A percentile compares a stretch with the other conserved stretches of the same genome.
These are phyloP conservation scores for Choricystis sp. DNA, from an alignment of 139 green algal species.

Conservation along the genomic window DNA sequence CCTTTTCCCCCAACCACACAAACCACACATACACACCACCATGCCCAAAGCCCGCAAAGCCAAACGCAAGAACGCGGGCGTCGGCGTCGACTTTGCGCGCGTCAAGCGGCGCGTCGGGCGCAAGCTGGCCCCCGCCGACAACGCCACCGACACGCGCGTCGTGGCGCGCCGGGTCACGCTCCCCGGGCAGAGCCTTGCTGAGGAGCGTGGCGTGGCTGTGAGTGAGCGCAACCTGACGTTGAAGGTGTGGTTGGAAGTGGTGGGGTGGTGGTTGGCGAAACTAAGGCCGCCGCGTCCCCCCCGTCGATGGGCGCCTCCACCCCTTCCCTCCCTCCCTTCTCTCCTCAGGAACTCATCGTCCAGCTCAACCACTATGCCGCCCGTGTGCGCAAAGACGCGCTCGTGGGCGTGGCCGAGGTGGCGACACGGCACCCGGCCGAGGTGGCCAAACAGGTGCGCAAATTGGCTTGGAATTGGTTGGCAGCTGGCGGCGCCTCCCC, in stretches of 20 bases:
- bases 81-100: slow-evolving; percentile 70
- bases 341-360: slow-evolving; percentile 53
- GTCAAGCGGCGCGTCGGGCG: slow-evolving; percentile 74
- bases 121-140: slow-evolving; percentile 56
- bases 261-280: neutral
- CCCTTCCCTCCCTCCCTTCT: too few species aligned
- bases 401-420: slow-evolving; percentile 51
- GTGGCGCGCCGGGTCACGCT: slow-evolving; percentile 46
- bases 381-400: slow-evolving; percentile 39
- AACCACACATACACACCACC: too few species aligned
- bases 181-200: slow-evolving; percentile 32
- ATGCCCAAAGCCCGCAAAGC: neutral
- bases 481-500: too few species aligned
- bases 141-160: slow-evolving; percentile 63
- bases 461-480: too few species aligned
- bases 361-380: slow-evolving; percentile 64
- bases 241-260: slow-evolving; percentile 35
- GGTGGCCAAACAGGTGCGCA: slow-evolving; percentile 7
- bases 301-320: neutral
- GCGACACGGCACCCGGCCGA: slow-evolving; percentile 37
- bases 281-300: neutral
- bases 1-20: too few species aligned
- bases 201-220: slow-evolving; percentile 45
- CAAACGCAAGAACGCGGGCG: slow-evolving; percentile 25
- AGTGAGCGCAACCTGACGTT: slow-evolving; percentile 58